Evolutionary conservation across 371 early-diverging fungal genomes (phyloP), one percentile per base, ranked within the genome.

Genomic region (Rhizopus stolonifer): DNA sequence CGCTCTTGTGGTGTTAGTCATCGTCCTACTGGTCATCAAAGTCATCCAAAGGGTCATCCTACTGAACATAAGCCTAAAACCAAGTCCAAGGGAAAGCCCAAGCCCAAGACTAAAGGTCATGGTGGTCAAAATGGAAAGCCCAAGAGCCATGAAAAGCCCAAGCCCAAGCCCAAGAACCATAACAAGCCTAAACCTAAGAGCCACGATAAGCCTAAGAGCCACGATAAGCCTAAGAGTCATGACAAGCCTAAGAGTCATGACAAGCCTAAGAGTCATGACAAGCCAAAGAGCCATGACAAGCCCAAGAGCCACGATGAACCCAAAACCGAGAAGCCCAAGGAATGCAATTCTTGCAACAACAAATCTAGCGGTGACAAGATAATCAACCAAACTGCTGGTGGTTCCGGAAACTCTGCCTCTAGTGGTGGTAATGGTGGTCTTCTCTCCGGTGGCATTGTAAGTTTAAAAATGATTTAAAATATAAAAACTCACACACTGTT

Each of bases 361-460:
- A 15, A 11, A n/a, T n/a, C n/a, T 15, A 15, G 36, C 15, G 42
- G 42, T 21, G 42, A 58, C 49, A 49, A 57, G 24, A 21, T 46
- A 2, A 58, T 46, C 15, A 31, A n/a, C 36, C 58, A 58, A 52
- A 19, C 11, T 18, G 17, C 51, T 32, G 58, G 52, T 4, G 17
- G 14, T 19, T 45, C 51, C 32, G 58, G 58, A 13, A 46, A 22
- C 25, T 29, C 7, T 4, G 29, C 42, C 17, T n/a, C 22, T 19
- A 17, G 9, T 21, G 46, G 31, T 8, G 17, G 23, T 22, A 46
- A 46, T n/a, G 36, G 36, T 7, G 25, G n/a, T n/a, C 36, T 21
- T 24, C 8, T n/a, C 23, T 29, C 25, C 7, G 21, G 31, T 31
- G 47, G 45, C 11, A 22, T 46, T 40, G 57, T 49, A 56, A 50